Percentiles rank a stretch among this genome's conserved stretches.
These are phyloP conservation scores for Talinum fruticosum DNA, from an alignment of 148 eudicot species.

Conservation along the genomic window DNA sequence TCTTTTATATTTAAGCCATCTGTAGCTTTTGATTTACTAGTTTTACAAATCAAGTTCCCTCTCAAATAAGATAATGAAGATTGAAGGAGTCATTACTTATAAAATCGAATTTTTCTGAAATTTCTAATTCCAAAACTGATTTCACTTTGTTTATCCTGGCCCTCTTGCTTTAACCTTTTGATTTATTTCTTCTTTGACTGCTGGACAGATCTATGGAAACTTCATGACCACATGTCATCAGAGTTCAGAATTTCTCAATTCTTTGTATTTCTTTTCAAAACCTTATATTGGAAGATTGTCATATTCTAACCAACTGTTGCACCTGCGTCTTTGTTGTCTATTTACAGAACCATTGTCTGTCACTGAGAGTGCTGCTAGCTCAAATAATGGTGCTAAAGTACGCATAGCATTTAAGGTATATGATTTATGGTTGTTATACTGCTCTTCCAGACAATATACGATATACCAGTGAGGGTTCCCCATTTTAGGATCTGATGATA, in stretches of 20 bases:
- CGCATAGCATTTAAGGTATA: slow-evolving; percentile 1
- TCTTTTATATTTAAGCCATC: not conserved
- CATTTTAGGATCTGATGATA: not conserved
- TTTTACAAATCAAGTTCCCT: not conserved
- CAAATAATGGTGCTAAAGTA: not conserved
- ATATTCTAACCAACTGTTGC: not conserved
- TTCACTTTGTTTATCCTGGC: not conserved
- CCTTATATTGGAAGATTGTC: not conserved
- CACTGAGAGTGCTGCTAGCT: not conserved
- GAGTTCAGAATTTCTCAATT: not conserved
- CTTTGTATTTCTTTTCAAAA: not conserved
- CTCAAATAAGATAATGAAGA: not conserved
- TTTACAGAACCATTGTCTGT: not conserved
- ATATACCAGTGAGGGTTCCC: not conserved
- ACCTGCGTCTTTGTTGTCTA: not conserved
- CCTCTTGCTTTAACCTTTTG: not conserved
- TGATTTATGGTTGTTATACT: not conserved
- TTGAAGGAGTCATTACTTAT: not conserved
- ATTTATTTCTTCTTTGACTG: not conserved
- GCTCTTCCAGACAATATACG: not conserved
- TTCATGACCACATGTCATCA: not conserved
- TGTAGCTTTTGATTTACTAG: too few species aligned
- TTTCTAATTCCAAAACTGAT: not conserved
- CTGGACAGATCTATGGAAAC: not conserved
- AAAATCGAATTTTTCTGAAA: not conserved